Percentiles rank a stretch among this genome's conserved stretches.
phyloP scores from a whole-genome alignment of 1,139 yeast genomes.

The Diutina catenulata region DNA sequence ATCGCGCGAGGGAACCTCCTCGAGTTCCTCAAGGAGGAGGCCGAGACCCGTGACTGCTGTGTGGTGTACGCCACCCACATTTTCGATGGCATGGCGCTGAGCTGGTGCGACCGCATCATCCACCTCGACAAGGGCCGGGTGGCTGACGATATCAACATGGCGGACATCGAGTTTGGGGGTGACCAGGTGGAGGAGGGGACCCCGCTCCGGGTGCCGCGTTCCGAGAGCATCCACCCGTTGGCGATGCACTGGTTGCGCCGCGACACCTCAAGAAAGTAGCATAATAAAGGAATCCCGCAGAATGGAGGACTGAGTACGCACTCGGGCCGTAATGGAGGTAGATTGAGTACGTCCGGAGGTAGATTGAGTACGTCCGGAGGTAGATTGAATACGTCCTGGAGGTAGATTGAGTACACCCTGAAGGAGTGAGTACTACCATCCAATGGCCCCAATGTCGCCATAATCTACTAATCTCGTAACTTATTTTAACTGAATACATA shows the following conservation, averaged over 20 bases:
- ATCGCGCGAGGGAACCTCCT: constrained; percentile 71
- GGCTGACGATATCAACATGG: constrained; percentile 15
- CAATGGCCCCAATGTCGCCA: too few relatives aligned
- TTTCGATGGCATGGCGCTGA: constrained; percentile 75
- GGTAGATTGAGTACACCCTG: too few relatives aligned
- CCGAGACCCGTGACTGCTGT: constrained; percentile 52
- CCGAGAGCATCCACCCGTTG: constrained; percentile 55
- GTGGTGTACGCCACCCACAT: constrained; percentile 92
- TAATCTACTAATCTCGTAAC: too few relatives aligned
- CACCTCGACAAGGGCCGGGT: constrained; percentile 64
- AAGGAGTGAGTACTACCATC: too few relatives aligned
- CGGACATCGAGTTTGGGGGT: constrained; percentile 19
- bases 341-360: too few relatives aligned
- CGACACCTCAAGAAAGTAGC: too few relatives aligned
- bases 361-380: too few relatives aligned
- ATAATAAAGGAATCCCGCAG: too few relatives aligned
- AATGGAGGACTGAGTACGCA: too few relatives aligned
- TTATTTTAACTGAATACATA: too few relatives aligned
- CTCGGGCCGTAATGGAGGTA: too few relatives aligned
- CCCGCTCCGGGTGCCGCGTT: constrained; percentile 25
- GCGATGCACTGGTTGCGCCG: constrained; percentile 62
- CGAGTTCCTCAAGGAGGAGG: constrained; percentile 58
- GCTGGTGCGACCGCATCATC: constrained; percentile 80
- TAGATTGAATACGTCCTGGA: too few relatives aligned
- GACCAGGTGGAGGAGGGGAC: constrained; percentile 10